Evolutionary conservation across 331 rosid genomes (phyloP).

Genomic region (Pyrus hybrid): DNA sequence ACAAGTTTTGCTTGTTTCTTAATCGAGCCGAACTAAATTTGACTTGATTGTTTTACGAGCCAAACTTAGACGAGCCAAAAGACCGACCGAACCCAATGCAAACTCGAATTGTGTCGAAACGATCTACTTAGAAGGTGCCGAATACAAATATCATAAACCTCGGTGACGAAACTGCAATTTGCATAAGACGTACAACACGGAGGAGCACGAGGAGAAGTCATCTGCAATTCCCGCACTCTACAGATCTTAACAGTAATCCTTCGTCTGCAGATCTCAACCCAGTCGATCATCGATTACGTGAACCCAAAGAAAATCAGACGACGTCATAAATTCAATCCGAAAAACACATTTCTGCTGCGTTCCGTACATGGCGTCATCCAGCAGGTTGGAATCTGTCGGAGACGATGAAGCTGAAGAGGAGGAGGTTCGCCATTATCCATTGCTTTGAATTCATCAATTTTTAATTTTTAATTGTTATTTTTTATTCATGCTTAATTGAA

Average conservation of each 20-base stretch:
- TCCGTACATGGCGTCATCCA: conserved; percentile 46
- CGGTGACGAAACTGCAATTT: not conserved
- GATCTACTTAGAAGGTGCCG: not conserved
- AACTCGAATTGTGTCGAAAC: too few species aligned
- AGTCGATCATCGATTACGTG: not conserved
- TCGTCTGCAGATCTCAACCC: not conserved
- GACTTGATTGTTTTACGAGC: accelerated
- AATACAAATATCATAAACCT: not conserved
- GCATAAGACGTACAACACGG: not conserved
- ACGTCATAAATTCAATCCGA: not conserved
- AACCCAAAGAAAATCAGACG: not conserved
- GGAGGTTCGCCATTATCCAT: conserved; percentile 17
- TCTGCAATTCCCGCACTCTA: conserved; percentile 6
- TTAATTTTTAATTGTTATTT: not conserved
- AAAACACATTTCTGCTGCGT: not conserved
- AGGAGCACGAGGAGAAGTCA: not conserved
- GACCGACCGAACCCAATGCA: too few species aligned
- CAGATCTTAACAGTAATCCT: not conserved
- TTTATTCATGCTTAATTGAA: not conserved
- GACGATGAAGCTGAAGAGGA: conserved; percentile 49
- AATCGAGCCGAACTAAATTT: too few species aligned
- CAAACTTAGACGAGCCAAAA: too few species aligned
- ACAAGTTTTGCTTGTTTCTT: too few species aligned
- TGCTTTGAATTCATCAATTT: not conserved
- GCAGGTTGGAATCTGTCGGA: conserved; percentile 28